Base-by-base conservation (phyloP, 2,329 filamentous ascomycete species). In the Pseudogymnoascus sp. region DNA sequence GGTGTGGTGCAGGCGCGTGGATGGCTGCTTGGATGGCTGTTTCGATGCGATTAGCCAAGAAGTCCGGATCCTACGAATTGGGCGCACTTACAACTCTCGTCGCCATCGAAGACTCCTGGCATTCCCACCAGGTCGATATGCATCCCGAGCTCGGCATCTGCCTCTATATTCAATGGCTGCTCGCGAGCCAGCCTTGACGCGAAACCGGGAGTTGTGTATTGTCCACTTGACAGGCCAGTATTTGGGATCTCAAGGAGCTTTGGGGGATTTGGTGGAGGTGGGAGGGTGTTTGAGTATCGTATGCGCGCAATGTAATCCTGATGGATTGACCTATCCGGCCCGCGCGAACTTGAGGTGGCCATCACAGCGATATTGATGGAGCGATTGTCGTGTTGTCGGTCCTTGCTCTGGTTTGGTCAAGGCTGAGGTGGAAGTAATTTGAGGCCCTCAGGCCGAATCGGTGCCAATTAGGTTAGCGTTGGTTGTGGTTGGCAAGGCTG, bases 271-370 rank as follows among this genome's bases (percentile, higher is more conserved):
- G 93, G 91, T 62, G 94, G 94, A 67, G 94, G 92, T 67, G 94
- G 94, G 14, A 99, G 86, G 69, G 91, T 88, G 84, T 99, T 99
- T 72, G 91, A 92, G 76, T 95, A 99, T 76, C 94, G 86, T 72
- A 97, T 91, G 71, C 92, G 89, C 67, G 92, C 93, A 74, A 99
- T 96, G 77, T 97, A 97, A 77, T 99, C 94, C 78, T 99, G 94
- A 74, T 96, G 91, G 70, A 87, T 80, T 72, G 84, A 80, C 74
- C 84, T 82, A 61, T 73, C 79, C 67, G 67, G 67, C 66, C 73
- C 74, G 69, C 76, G 77, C 66, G 78, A 76, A 64, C 62, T 60
- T 63, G 77, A 77, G 63, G 76, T 77, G 62, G 77, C 75, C 76
- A 79, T 79, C 7, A 23, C 42, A 35, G 61, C 31, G 25, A 47